A percentile compares a stretch with the other conserved stretches of the same genome.
Conservation (phyloP, 75 land plant species). For the Sequoia sempervirens region DNA sequence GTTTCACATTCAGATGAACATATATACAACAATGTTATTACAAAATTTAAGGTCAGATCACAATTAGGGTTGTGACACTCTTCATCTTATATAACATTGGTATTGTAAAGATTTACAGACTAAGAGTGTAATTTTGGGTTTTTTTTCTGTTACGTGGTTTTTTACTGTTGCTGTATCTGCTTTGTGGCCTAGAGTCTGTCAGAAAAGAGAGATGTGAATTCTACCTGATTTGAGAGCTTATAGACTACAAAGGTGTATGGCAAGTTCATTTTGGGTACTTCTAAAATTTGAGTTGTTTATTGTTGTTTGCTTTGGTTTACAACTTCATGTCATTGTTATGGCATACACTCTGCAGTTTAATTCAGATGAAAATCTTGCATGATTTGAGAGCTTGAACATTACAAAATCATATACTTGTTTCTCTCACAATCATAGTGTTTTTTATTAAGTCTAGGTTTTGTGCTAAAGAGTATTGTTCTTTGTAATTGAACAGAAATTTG, state of each 20-base stretch:
- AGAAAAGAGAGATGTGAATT: neutral
- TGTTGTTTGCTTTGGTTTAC: neutral
- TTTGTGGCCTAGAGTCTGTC: neutral
- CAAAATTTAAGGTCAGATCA: too few relatives aligned
- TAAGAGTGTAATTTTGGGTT: neutral
- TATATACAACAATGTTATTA: too few relatives aligned
- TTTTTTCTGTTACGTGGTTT: neutral
- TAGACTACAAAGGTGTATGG: neutral
- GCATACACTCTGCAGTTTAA: neutral
- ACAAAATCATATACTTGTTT: neutral
- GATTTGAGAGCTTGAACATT: neutral
- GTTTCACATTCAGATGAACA: too few relatives aligned
- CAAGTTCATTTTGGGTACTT: neutral
- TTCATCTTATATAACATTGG: neutral
- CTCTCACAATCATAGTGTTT: neutral
- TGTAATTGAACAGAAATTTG: constrained; percentile 47
- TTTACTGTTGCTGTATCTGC: neutral
- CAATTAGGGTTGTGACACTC: too few relatives aligned
- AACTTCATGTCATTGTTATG: neutral
- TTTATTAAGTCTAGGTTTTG: constrained; percentile 1
- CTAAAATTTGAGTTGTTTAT: neutral
- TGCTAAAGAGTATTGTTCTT: constrained; percentile 6
- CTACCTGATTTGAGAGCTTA: neutral
- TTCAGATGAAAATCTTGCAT: neutral
- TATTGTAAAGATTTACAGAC: neutral